phyloP scores from a whole-genome alignment of 2,329 filamentous ascomycete genomes.

The Aspergillus sp. region DNA sequence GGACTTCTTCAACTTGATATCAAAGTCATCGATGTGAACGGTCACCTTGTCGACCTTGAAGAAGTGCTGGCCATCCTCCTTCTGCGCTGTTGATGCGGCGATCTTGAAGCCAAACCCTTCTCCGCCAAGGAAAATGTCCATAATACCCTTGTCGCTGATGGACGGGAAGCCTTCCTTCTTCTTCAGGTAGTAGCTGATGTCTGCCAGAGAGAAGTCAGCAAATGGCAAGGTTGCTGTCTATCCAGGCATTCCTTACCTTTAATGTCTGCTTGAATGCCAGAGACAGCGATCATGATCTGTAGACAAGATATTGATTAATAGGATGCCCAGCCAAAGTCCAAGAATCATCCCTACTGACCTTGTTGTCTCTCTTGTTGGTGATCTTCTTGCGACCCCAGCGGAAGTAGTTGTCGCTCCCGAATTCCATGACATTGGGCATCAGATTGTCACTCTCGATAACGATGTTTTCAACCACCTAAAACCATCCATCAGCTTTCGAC shows the following conservation, averaged over 20 bases:
- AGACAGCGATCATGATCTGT: slow-evolving; percentile 66
- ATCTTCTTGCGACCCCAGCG: slow-evolving; percentile 87
- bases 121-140: slow-evolving; percentile 79
- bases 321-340: background rate
- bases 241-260: slow-evolving; percentile 29
- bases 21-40: slow-evolving; percentile 69
- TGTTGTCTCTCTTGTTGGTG: slow-evolving; percentile 71
- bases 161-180: slow-evolving; percentile 88
- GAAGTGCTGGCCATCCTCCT: slow-evolving; percentile 67
- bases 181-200: slow-evolving; percentile 91
- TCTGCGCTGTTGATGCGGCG: slow-evolving; percentile 71
- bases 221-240: background rate
- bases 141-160: slow-evolving; percentile 76
- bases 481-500: background rate
- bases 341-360: slow-evolving; percentile 27
- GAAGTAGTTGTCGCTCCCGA: slow-evolving; percentile 88
- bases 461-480: slow-evolving; percentile 72
- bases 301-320: slow-evolving; percentile 1
- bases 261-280: slow-evolving; percentile 87
- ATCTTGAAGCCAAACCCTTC: slow-evolving; percentile 87
- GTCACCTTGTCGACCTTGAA: slow-evolving; percentile 90
- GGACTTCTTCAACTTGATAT: slow-evolving; percentile 87
- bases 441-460: slow-evolving; percentile 95
- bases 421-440: slow-evolving; percentile 82
- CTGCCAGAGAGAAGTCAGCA: slow-evolving; percentile 27